phyloP scores from a whole-genome alignment of 1,139 yeast species.

The Yamadazyma dushanensis region DNA sequence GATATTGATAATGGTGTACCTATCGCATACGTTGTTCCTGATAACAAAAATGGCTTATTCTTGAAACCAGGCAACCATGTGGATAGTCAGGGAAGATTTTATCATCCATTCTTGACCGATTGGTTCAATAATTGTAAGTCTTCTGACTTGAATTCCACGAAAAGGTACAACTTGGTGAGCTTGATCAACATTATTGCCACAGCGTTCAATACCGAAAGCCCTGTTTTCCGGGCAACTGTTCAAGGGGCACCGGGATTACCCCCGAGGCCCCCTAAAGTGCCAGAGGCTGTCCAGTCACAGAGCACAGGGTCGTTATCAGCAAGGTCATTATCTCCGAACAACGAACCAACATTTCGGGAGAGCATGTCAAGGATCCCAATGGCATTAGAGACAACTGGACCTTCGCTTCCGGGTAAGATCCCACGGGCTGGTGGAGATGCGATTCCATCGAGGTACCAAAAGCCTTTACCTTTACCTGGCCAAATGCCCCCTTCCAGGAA shows the following conservation, averaged over 20 bases:
- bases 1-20: slow-evolving; percentile 51
- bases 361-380: background rate
- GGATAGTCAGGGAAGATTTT: slow-evolving; percentile 73
- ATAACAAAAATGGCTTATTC: slow-evolving; percentile 34
- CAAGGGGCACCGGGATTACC: background rate
- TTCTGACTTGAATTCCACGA: slow-evolving; percentile 10
- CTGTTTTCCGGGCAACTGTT: slow-evolving; percentile 11
- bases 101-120: slow-evolving; percentile 62
- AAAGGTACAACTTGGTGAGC: slow-evolving; percentile 35
- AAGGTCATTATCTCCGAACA: no score
- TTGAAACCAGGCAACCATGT: slow-evolving; percentile 65
- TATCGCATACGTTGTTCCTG: slow-evolving; percentile 56
- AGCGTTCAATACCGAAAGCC: slow-evolving; percentile 41
- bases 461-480: slow-evolving; percentile 36
- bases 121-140: slow-evolving; percentile 47
- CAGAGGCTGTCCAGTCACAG: no score
- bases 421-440: slow-evolving; percentile 5
- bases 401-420: slow-evolving; percentile 12
- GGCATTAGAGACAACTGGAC: slow-evolving; percentile 9
- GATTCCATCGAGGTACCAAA: slow-evolving; percentile 32
- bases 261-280: background rate
- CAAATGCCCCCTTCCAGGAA: background rate
- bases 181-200: slow-evolving; percentile 38
- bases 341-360: no score
- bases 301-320: no score